Evolutionary conservation across 495 filamentous ascomycete genomes (phyloP).

Genomic region (Neurospora sp.): DNA sequence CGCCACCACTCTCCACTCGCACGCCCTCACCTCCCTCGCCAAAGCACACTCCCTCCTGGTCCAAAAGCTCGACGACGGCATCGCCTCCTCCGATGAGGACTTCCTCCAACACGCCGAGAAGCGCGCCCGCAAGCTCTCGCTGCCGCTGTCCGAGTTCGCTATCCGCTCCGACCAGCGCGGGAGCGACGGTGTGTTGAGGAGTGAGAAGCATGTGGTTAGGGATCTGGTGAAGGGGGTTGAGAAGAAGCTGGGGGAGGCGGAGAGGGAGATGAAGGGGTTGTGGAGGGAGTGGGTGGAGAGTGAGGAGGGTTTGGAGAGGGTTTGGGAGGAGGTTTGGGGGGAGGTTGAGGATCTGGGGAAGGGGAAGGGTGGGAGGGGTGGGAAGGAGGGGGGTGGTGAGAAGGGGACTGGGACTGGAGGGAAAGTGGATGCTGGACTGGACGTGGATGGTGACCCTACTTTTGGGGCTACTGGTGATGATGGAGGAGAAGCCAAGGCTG

Average conservation of each 20-base stretch:
- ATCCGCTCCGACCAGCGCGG: not conserved
- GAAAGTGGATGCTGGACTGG: no score
- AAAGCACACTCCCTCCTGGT: not conserved
- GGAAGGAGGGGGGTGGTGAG: not conserved
- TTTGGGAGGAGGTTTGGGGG: not conserved
- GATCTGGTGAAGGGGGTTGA: not conserved
- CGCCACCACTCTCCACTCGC: not conserved
- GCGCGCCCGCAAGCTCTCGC: not conserved
- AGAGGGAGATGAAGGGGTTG: not conserved
- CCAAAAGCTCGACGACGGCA: not conserved
- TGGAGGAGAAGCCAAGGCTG: no score
- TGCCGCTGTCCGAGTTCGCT: not conserved
- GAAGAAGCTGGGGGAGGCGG: not conserved
- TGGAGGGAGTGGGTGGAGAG: not conserved
- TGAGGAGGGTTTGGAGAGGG: not conserved
- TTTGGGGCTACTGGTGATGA: no score
- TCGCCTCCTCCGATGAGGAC: not conserved
- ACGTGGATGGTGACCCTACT: no score
- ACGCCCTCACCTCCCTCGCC: not conserved
- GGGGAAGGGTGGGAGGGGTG: not conserved
- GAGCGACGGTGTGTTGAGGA: not conserved
- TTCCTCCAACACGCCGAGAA: not conserved
- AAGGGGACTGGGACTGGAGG: not conserved
- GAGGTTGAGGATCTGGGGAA: not conserved
- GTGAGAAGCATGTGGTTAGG: not conserved